Percentiles rank a stretch among this genome's conserved stretches.
phyloP scores from a whole-genome alignment of 768 basidiomycete genomes.

The Chiua virens region DNA sequence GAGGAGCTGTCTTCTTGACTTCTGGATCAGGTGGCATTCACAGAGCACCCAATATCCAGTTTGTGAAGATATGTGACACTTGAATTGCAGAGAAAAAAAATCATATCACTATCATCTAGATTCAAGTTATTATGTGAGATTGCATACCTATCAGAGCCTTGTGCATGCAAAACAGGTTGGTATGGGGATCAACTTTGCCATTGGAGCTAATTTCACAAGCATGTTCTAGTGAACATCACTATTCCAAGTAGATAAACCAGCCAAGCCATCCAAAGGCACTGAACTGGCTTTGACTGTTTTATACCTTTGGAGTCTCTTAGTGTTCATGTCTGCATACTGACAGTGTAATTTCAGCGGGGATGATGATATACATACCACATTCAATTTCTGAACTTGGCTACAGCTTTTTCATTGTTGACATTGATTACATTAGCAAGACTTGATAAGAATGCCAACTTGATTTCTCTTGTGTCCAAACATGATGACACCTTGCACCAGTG shows the following conservation, averaged over 20 bases:
- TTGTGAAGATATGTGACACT: constrained; percentile 26
- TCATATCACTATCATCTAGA: not conserved
- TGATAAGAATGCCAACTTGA: constrained; percentile 33
- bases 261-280: not conserved
- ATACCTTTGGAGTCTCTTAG: constrained; percentile 2
- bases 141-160: constrained; percentile 35
- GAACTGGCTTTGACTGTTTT: constrained; percentile 1
- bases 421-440: constrained; percentile 25
- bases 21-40: constrained; percentile 26
- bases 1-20: constrained; percentile 17
- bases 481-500: constrained; percentile 22
- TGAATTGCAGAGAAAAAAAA: constrained; percentile 11
- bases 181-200: not conserved
- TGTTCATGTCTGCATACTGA: not conserved
- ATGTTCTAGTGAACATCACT: not conserved
- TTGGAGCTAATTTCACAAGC: not conserved
- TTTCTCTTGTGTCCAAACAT: constrained; percentile 37
- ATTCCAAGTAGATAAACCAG: constrained; percentile 4
- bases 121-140: not conserved
- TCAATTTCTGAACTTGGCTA: constrained; percentile 30
- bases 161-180: constrained; percentile 27
- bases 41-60: constrained; percentile 14
- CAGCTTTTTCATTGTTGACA: constrained; percentile 16
- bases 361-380: constrained; percentile 24
- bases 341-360: not conserved